Evolutionary conservation across 441 rosid genomes (phyloP).

Genomic region (Populus trichocarpa): DNA sequence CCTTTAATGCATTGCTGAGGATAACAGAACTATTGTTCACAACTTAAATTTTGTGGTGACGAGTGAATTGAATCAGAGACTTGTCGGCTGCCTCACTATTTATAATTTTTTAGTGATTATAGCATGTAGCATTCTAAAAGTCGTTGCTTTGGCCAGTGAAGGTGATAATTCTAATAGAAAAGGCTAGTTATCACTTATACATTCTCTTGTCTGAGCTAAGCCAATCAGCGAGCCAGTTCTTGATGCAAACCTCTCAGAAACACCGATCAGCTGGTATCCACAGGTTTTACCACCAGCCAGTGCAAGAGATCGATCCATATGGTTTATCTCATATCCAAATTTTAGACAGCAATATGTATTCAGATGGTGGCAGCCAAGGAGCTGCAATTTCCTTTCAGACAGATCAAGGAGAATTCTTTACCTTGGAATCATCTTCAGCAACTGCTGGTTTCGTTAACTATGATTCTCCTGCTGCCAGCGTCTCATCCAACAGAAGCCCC

Average conservation of each 20-base stretch:
- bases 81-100: neutral
- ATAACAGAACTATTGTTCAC: neutral
- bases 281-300: slow-evolving; percentile 36
- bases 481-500: slow-evolving; percentile 48
- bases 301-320: slow-evolving; percentile 30
- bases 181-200: neutral
- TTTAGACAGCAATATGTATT: slow-evolving; percentile 32
- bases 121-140: neutral
- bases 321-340: slow-evolving; percentile 34
- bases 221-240: slow-evolving; percentile 9
- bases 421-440: slow-evolving; percentile 57
- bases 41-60: neutral
- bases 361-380: slow-evolving; percentile 43
- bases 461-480: slow-evolving; percentile 48
- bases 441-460: slow-evolving; percentile 25
- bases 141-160: slow-evolving; percentile 7
- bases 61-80: neutral
- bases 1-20: slow-evolving; percentile 1
- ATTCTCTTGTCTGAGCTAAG: neutral
- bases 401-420: slow-evolving; percentile 43
- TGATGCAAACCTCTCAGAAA: slow-evolving; percentile 53
- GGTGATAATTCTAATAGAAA: slow-evolving; percentile 7
- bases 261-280: slow-evolving; percentile 36
- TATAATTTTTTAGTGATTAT: neutral
- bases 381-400: slow-evolving; percentile 36